A percentile compares a stretch with the other conserved stretches of the same genome.
Evolutionary conservation across 768 basidiomycete genomes (phyloP).

Genomic region (Asterophora parasitica): DNA sequence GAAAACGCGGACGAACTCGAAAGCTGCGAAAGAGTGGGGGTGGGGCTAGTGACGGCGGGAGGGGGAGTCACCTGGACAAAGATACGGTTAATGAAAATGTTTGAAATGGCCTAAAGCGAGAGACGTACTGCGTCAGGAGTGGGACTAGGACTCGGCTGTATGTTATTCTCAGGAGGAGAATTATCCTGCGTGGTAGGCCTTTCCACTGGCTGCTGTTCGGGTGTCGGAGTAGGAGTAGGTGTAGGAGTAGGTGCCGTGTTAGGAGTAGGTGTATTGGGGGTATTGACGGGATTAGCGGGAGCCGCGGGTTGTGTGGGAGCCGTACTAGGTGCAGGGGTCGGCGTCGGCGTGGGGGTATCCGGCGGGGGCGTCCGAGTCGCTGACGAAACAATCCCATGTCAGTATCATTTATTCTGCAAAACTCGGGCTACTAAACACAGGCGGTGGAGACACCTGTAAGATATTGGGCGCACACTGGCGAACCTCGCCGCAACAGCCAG

Average conservation of each 20-base stretch:
- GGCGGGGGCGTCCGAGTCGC: not conserved
- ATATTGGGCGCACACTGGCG: too few species aligned
- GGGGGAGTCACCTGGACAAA: slow-evolving; percentile 6
- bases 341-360: slow-evolving; percentile 1
- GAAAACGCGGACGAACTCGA: slow-evolving; percentile 3
- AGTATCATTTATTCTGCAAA: not conserved
- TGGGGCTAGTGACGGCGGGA: not conserved
- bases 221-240: not conserved
- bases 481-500: too few species aligned
- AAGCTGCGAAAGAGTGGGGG: not conserved
- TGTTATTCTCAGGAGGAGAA: not conserved
- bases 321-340: not conserved
- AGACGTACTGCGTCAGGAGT: slow-evolving; percentile 1
- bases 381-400: not conserved
- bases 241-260: not conserved
- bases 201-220: not conserved
- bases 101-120: not conserved
- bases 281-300: not conserved
- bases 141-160: not conserved
- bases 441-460: too few species aligned
- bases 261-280: not conserved
- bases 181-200: not conserved
- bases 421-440: not conserved
- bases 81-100: not conserved
- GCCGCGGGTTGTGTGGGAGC: not conserved